Percentiles rank a stretch among this genome's conserved stretches.
These are phyloP conservation scores for Rheum nobile DNA, from an alignment of 148 eudicot genomes.

Conservation along the genomic window DNA sequence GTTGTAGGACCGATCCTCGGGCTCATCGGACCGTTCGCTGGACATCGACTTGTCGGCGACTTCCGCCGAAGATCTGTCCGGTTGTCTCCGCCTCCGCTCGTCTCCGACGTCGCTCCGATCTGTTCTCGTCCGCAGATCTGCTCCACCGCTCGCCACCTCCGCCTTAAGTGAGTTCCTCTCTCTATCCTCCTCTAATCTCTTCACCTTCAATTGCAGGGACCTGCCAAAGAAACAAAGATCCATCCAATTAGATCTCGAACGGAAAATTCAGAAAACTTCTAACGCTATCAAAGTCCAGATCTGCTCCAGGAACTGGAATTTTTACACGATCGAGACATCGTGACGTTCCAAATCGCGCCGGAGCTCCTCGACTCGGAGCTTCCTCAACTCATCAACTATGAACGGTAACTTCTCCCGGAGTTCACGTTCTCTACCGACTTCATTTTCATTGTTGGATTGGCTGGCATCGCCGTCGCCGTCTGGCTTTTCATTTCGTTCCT, in stretches of 20 bases:
- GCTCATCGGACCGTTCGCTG: conserved; percentile 8
- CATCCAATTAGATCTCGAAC: conserved; percentile 25
- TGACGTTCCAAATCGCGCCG: conserved; percentile 33
- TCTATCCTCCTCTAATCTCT: conserved; percentile 48
- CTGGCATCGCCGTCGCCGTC: neutral
- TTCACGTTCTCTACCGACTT: too few relatives aligned
- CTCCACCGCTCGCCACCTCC: conserved; percentile 2
- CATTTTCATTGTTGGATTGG: too few relatives aligned
- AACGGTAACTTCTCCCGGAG: conserved; percentile 21
- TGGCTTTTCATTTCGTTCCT: too few relatives aligned
- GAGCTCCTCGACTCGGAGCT: conserved; percentile 47
- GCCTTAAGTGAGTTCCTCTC: conserved; percentile 18
- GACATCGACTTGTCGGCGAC: neutral
- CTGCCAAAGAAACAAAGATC: conserved; percentile 17
- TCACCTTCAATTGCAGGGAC: conserved; percentile 67
- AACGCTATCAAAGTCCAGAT: neutral
- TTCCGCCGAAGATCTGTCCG: conserved; percentile 7
- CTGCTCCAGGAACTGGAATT: neutral
- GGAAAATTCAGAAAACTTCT: neutral
- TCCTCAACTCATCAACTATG: conserved; percentile 31
- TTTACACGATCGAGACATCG: conserved; percentile 64
- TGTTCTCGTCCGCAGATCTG: conserved; percentile 13
- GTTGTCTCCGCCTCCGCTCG: conserved; percentile 9
- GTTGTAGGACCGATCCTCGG: conserved; percentile 31
- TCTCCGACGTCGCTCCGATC: conserved; percentile 10